Evolutionary conservation across 2,329 filamentous ascomycete genomes (phyloP), one percentile per base, ranked within the genome.

Genomic region (Sclerotinia trifoliorum): DNA sequence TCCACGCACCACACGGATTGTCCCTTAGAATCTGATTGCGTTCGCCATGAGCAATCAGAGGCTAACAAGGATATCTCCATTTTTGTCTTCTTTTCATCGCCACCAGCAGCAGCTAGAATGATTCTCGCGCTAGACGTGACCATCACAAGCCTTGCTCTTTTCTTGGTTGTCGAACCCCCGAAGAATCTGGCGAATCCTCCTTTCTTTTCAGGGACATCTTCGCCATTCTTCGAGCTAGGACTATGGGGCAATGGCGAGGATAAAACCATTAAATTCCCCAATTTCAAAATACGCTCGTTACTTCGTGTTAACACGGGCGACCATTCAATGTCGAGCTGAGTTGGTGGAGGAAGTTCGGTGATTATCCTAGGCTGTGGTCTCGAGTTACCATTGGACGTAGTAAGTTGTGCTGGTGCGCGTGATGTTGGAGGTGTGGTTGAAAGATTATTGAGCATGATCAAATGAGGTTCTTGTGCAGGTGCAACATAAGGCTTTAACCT

Each of bases 291-390:
- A 48, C 95, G 88, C 79, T 99, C 95, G 76, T 98, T 97, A 69
- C 88, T 90, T 75, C 90, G 89, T 13, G 92, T 97, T 67, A 99
- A 82, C 5, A 99, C 94, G 0, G 95, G 95, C 0, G 94, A 97
- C 95, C 95, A 99, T 80, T 99, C 95, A 68, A 99, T 96, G 77
- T 99, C 95, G 35, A 99, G 83, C 78, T 98, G 95, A 63, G 92
- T 97, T 0, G 95, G 95, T n/a, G 95, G 94, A 21, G 95, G 93
- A 13, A 99, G 84, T 78, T 99, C 95, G 0, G 95, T 98, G 70
- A 99, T 96, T 70, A 97, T 88, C 70, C 93, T 85, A 2, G 91
- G 85, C 44, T 93, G 90, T 13, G 87, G 85, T 67, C 93, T 70
- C 74, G 78, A 75, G 78, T 78, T 65, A 78, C 80, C 73, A 79